Evolutionary conservation across 495 filamentous ascomycete species (phyloP).

Genomic region (Xanthoparmelia taractica): DNA sequence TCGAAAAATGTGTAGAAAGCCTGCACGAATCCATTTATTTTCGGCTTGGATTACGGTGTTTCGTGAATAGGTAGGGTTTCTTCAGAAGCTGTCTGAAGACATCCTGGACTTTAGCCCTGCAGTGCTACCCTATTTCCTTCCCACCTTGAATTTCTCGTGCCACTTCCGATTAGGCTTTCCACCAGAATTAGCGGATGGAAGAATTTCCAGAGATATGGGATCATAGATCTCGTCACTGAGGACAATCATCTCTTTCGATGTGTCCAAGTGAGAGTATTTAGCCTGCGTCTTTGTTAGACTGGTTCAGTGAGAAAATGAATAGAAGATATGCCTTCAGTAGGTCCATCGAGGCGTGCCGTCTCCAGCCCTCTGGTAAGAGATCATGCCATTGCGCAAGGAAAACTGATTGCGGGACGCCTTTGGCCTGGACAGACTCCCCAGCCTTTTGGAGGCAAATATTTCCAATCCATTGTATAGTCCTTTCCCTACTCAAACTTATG

Average conservation of each 20-base stretch:
- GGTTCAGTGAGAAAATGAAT: not conserved
- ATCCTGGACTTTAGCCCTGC: not conserved
- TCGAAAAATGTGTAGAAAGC: not conserved
- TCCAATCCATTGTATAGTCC: conserved; percentile 45
- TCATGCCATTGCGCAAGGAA: conserved; percentile 52
- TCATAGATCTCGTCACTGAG: conserved; percentile 2
- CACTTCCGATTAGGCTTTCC: conserved; percentile 63
- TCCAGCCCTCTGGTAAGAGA: conserved; percentile 52
- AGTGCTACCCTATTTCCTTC: conserved; percentile 25
- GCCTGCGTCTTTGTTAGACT: conserved; percentile 12
- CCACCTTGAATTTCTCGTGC: conserved; percentile 73
- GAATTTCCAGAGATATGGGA: conserved; percentile 26
- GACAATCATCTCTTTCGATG: conserved; percentile 11
- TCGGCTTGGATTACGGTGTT: not conserved
- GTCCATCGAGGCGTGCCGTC: conserved; percentile 40
- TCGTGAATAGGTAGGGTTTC: not conserved
- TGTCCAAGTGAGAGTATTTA: conserved; percentile 17
- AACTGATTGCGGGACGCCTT: conserved; percentile 33
- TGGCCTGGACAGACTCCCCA: conserved; percentile 27
- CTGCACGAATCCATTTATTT: not conserved
- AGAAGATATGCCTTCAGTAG: conserved; percentile 36
- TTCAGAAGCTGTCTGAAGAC: not conserved
- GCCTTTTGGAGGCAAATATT: conserved; percentile 39
- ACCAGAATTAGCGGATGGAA: conserved; percentile 29
- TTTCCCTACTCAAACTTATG: conserved; percentile 41